These are phyloP conservation scores for Aureobasidium sp. DNA, from an alignment of 2,329 filamentous ascomycete species.

Conservation along the genomic window DNA sequence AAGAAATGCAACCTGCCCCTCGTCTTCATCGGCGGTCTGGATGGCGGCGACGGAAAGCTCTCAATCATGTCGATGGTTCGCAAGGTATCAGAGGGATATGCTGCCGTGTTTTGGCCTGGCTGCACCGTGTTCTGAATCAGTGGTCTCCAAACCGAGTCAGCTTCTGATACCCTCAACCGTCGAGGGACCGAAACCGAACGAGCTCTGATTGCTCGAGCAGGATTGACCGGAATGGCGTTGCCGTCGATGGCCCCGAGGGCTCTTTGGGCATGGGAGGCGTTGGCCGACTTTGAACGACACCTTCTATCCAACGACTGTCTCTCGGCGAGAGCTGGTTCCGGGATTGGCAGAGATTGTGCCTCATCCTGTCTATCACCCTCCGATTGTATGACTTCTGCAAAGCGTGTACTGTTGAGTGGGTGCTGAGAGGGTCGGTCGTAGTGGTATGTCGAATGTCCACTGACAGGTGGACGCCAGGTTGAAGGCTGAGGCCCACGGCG, in stretches of 20 bases:
- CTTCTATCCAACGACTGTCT: neutral
- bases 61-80: slow-evolving; percentile 19
- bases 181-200: slow-evolving; percentile 17
- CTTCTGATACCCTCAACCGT: neutral
- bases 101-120: neutral
- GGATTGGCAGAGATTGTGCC: neutral
- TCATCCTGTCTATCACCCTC: neutral
- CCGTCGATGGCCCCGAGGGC: slow-evolving; percentile 19
- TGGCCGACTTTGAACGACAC: slow-evolving; percentile 5
- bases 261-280: slow-evolving; percentile 14
- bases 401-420: slow-evolving; percentile 19
- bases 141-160: neutral
- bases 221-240: slow-evolving; percentile 18
- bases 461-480: slow-evolving; percentile 25
- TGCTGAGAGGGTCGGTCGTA: slow-evolving; percentile 18
- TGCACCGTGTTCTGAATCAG: neutral
- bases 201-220: slow-evolving; percentile 15
- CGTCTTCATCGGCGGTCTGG: slow-evolving; percentile 15
- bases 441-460: slow-evolving; percentile 21
- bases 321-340: neutral
- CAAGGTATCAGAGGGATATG: slow-evolving; percentile 14
- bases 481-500: neutral
- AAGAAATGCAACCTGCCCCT: slow-evolving; percentile 15
- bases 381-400: neutral
- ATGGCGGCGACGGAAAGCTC: slow-evolving; percentile 21